A percentile compares a stretch with the other conserved stretches of the same genome.
These are phyloP conservation scores for Panaeolus papilionaceus DNA, from an alignment of 768 basidiomycete species.

Conservation along the genomic window DNA sequence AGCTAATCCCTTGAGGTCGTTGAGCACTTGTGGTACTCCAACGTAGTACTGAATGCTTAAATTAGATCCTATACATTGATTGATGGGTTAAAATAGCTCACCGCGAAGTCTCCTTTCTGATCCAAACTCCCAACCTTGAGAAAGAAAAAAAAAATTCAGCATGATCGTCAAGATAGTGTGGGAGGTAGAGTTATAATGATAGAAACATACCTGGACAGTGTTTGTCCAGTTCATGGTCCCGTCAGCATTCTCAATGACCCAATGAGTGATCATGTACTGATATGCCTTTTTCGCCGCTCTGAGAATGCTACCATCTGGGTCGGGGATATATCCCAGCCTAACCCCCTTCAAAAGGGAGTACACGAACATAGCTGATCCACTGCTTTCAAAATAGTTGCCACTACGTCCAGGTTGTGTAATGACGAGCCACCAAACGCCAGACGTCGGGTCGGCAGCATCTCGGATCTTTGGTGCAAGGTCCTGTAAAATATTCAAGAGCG, in stretches of 20 bases:
- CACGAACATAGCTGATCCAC: constrained; percentile 51
- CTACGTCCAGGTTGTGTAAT: constrained; percentile 50
- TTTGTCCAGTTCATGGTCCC: constrained; percentile 53
- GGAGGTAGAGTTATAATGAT: background rate
- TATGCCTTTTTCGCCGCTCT: constrained; percentile 47
- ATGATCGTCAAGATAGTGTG: constrained; percentile 3
- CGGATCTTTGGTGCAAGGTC: constrained; percentile 42
- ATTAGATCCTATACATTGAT: background rate
- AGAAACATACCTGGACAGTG: constrained; percentile 46
- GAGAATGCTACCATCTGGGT: constrained; percentile 45
- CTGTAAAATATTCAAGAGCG: constrained; percentile 40
- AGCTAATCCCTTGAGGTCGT: constrained; percentile 54
- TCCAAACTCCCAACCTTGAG: constrained; percentile 48
- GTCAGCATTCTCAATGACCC: constrained; percentile 46
- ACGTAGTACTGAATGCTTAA: constrained; percentile 45
- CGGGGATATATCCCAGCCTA: constrained; percentile 45
- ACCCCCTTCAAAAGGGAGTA: constrained; percentile 52
- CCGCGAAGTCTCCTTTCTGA: constrained; percentile 43
- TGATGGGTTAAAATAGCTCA: constrained; percentile 25
- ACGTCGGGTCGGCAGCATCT: constrained; percentile 44
- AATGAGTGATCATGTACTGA: constrained; percentile 45
- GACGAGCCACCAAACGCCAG: constrained; percentile 59
- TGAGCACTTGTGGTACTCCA: constrained; percentile 42
- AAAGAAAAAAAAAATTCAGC: background rate
- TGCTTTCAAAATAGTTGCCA: constrained; percentile 57